These are phyloP conservation scores for Phytophthora lateralis DNA, from an alignment of 352 stramenopile species.

Conservation along the genomic window DNA sequence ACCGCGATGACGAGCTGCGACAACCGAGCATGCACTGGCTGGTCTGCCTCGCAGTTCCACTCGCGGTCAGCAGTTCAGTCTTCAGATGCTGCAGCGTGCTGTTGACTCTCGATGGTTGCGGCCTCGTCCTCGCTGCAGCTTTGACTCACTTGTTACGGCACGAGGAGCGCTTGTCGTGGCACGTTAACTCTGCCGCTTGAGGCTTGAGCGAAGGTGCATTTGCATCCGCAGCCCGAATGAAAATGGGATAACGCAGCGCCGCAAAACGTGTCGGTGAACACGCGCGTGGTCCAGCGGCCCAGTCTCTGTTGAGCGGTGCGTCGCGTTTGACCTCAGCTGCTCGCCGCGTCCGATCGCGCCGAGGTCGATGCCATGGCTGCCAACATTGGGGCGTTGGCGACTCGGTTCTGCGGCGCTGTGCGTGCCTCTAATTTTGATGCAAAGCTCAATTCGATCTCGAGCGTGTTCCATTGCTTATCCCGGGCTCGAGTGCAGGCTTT, in stretches of 20 bases:
- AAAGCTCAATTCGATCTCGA: conserved; percentile 25
- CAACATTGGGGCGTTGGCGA: background rate
- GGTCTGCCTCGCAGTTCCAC: conserved; percentile 20
- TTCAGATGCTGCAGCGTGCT: no score
- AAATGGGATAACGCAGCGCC: background rate
- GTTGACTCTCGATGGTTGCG: conserved; percentile 7
- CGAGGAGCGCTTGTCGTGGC: background rate
- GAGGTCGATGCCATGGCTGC: background rate
- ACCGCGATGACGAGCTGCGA: conserved; percentile 28
- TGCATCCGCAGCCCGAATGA: background rate
- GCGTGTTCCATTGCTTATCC: conserved; percentile 2
- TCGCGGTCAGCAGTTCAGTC: conserved; percentile 5
- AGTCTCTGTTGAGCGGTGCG: conserved; percentile 12
- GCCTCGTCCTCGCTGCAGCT: background rate
- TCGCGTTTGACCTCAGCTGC: conserved; percentile 20
- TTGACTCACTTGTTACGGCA: background rate
- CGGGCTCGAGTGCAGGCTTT: conserved; percentile 22
- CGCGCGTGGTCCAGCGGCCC: background rate
- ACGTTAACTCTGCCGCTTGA: background rate
- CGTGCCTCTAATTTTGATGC: conserved; percentile 6
- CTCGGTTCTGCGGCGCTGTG: background rate
- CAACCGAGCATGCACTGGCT: conserved; percentile 9
- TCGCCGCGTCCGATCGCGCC: background rate
- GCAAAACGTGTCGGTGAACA: background rate
- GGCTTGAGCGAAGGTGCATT: background rate